Conservation (phyloP, 2,329 filamentous ascomycete genomes). For the Pseudogymnoascus sp. region DNA sequence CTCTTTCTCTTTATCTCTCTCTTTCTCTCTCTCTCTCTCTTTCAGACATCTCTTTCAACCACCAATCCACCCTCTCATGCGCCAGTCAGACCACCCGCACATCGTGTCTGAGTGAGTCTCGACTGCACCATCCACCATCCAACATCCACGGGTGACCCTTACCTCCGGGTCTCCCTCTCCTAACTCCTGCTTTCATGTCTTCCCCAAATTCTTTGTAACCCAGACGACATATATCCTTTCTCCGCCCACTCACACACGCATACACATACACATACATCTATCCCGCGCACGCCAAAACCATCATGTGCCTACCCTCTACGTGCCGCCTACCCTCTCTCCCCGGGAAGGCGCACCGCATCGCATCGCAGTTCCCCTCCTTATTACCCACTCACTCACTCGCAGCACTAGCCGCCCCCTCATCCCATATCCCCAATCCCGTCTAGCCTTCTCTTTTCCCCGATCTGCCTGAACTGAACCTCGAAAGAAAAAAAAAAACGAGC, state of each 20-base stretch:
- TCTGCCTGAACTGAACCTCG: not conserved
- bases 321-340: not conserved
- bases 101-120: not conserved
- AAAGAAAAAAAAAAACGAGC: not conserved
- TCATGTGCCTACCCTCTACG: not conserved
- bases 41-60: not conserved
- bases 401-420: not conserved
- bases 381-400: not conserved
- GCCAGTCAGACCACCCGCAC: not conserved
- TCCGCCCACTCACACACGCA: not conserved
- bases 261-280: too few species aligned
- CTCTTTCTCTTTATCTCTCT: not conserved
- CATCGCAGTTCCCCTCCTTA: not conserved
- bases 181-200: not conserved
- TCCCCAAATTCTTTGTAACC: not conserved
- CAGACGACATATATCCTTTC: not conserved
- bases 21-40: not conserved
- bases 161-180: not conserved
- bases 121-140: not conserved
- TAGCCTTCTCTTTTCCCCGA: not conserved
- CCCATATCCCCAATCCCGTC: not conserved
- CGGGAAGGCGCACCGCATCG: not conserved
- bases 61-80: not conserved
- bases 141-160: not conserved
- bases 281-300: not conserved